Evolutionary conservation across 2,329 filamentous ascomycete species (phyloP).

Genomic region (Cladosporium sp.): DNA sequence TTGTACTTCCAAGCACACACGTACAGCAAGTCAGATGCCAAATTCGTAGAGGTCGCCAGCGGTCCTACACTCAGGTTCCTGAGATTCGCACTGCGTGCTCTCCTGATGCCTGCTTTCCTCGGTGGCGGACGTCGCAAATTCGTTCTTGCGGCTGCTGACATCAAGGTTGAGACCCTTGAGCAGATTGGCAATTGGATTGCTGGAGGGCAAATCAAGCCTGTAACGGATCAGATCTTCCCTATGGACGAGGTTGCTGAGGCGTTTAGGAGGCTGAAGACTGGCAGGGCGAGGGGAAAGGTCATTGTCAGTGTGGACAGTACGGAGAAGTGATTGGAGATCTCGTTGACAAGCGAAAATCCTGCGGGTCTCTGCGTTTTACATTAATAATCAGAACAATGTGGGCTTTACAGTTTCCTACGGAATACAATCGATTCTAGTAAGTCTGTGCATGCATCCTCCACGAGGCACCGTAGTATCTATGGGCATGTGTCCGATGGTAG

Average conservation of each 20-base stretch:
- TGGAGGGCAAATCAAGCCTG: constrained; percentile 53
- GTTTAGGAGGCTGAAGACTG: constrained; percentile 55
- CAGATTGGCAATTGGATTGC: constrained; percentile 52
- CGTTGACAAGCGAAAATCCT: no score
- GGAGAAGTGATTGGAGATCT: no score
- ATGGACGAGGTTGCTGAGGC: constrained; percentile 56
- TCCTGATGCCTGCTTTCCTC: constrained; percentile 43
- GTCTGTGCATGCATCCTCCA: no score
- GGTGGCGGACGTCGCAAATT: constrained; percentile 49
- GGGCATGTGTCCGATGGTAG: no score
- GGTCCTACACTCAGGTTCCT: constrained; percentile 12
- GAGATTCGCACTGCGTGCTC: constrained; percentile 27
- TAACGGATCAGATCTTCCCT: constrained; percentile 53
- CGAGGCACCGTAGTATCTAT: no score
- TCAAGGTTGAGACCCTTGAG: constrained; percentile 42
- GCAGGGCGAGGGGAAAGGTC: constrained; percentile 57
- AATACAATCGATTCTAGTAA: no score
- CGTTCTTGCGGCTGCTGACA: constrained; percentile 34
- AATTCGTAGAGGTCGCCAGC: constrained; percentile 37
- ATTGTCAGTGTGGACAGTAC: constrained; percentile 34
- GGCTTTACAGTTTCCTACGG: no score
- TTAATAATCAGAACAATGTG: no score
- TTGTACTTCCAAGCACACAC: constrained; percentile 51
- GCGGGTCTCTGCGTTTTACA: no score
- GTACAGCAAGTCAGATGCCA: constrained; percentile 48